Conservation (phyloP, 2,329 filamentous ascomycete species). For the Monosporascus sp. region DNA sequence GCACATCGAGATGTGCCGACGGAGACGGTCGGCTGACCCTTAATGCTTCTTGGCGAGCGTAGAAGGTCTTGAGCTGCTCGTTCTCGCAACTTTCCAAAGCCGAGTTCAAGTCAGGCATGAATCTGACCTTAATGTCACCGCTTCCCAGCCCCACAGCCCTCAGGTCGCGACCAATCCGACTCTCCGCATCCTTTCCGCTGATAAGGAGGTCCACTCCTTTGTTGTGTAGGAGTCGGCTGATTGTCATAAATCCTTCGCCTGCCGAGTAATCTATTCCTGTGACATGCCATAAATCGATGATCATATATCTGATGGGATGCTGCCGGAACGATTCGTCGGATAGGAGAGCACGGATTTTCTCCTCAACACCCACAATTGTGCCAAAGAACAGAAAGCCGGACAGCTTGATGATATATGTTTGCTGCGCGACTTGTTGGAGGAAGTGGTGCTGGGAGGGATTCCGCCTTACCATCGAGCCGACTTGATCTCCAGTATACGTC, state of each 20-base stretch:
- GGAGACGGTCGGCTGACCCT: slow-evolving; percentile 37
- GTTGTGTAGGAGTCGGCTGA: slow-evolving; percentile 75
- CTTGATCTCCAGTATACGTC: slow-evolving; percentile 83
- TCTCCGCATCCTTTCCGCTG: slow-evolving; percentile 72
- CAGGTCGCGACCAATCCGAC: slow-evolving; percentile 70
- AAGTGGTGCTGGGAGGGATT: slow-evolving; percentile 87
- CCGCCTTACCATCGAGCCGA: slow-evolving; percentile 85
- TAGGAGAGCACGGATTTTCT: slow-evolving; percentile 74
- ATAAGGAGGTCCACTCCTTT: slow-evolving; percentile 77
- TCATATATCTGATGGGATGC: slow-evolving; percentile 79
- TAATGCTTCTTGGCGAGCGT: slow-evolving; percentile 61
- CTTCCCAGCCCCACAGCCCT: slow-evolving; percentile 77
- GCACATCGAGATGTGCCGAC: slow-evolving; percentile 44
- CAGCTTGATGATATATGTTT: slow-evolving; percentile 88
- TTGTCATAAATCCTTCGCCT: slow-evolving; percentile 88
- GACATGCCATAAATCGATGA: slow-evolving; percentile 85
- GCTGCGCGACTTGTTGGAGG: slow-evolving; percentile 74
- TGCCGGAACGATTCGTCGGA: slow-evolving; percentile 74
- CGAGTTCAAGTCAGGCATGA: slow-evolving; percentile 87
- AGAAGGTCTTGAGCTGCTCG: slow-evolving; percentile 77
- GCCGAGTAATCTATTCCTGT: slow-evolving; percentile 94
- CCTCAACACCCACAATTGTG: slow-evolving; percentile 92
- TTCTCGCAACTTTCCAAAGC: slow-evolving; percentile 95
- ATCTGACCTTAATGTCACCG: slow-evolving; percentile 65
- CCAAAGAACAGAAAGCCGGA: slow-evolving; percentile 97